Evolutionary conservation across 202 grass and related monocot genomes (phyloP).

Genomic region (Thinopyrum obtusiflorum): DNA sequence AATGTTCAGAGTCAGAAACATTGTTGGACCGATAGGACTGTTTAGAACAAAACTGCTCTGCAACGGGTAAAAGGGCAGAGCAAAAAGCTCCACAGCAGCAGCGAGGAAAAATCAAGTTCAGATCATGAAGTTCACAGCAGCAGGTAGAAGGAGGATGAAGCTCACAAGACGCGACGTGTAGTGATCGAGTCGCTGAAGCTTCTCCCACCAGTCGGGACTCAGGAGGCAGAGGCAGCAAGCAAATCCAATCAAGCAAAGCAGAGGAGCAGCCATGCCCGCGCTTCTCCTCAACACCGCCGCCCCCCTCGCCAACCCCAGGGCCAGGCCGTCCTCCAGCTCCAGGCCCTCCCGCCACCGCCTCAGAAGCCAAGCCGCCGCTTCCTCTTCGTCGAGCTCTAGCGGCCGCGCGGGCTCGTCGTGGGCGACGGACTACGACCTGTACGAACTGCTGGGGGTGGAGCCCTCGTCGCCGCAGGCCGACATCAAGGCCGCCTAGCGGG

Average conservation of each 20-base stretch:
- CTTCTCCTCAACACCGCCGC: conserved; percentile 30
- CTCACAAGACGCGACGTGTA: no score
- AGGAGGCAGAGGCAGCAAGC: neutral
- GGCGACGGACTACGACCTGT: conserved; percentile 73
- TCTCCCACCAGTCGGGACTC: conserved; percentile 9
- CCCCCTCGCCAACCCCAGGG: neutral
- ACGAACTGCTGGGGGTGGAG: conserved; percentile 79
- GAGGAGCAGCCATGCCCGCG: conserved; percentile 32
- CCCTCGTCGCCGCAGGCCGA: conserved; percentile 51
- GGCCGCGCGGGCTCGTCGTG: conserved; percentile 37
- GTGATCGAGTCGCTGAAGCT: neutral
- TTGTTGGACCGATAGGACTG: no score
- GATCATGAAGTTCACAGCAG: no score
- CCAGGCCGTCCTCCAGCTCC: neutral
- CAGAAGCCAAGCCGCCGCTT: conserved; percentile 28
- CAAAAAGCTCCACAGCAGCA: conserved; percentile 1
- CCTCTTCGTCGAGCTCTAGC: neutral
- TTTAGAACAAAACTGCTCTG: no score
- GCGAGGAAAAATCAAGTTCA: conserved; percentile 3
- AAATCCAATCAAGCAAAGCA: neutral
- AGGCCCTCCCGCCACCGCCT: conserved; percentile 1
- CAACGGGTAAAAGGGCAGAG: neutral
- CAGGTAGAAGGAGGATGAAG: no score
- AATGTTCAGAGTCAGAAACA: no score
- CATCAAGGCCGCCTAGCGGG: conserved; percentile 86